Evolutionary conservation across 2,329 filamentous ascomycete species (phyloP), one percentile per base, ranked within the genome.

Genomic region (Colletotrichum sp.): DNA sequence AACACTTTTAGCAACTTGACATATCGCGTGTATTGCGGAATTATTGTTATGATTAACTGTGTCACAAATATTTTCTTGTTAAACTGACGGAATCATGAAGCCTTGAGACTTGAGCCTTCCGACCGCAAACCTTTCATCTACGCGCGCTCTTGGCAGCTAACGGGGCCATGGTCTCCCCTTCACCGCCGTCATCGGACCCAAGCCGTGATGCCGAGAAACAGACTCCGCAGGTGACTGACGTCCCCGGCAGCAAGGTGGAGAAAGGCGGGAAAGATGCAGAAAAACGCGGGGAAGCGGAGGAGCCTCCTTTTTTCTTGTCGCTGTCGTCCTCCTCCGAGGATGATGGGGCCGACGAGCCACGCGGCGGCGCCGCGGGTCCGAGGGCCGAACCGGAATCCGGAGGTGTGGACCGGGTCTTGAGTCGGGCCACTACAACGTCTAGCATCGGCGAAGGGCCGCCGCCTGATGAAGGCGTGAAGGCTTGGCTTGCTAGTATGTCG

Each of bases 391-490:
- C 62, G 5, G 64, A 76, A 29, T 38, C 65, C 18, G 77, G 81
- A 18, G 76, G 82, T 0, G 58, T 86, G 3, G 80, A 77, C 66
- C 83, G 85, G 2, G 83, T 85, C 6, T 72, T 87, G 15, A 87
- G 85, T 74, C 80, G 82, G 18, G 82, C 84, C 5, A 85, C 83
- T 21, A 84, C 84, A 2, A 83, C 80, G 47, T 84, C 84, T 1
- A 85, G 81, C 59, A 78, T 81, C 63, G 82, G 86, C 51, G 85
- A 85, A 0, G 85, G 85, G 0, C 87, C 87, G 24, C 87, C 88
- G 2, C 88, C 88, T 0, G 87, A 90, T 33, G 88, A 88, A 5
- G 88, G 88, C 1, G 77, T 79, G 65, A 77, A 80, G 27, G 88
- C 88, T 1, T 90, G 88, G 88, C 75, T 83, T 5, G 82, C 82